A percentile compares a stretch with the other conserved stretches of the same genome.
Conservation (phyloP, 2,329 filamentous ascomycete genomes). For the Herpomyces periplanetae region DNA sequence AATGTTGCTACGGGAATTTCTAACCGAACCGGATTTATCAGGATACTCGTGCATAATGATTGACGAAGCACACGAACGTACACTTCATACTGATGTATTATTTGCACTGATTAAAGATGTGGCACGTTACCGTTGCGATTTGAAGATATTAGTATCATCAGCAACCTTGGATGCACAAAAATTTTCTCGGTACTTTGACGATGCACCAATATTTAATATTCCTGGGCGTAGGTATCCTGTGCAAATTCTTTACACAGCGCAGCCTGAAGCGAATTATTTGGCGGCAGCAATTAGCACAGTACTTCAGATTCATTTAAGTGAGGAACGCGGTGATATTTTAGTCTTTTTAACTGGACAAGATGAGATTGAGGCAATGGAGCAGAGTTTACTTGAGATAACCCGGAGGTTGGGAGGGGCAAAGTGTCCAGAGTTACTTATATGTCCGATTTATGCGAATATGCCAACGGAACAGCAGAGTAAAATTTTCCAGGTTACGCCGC, state of each 20-base stretch:
- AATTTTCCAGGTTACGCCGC: conserved; percentile 73
- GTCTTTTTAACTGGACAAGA: conserved; percentile 87
- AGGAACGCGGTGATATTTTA: conserved; percentile 43
- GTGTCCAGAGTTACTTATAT: conserved; percentile 51
- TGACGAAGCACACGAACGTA: conserved; percentile 84
- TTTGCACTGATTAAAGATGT: conserved; percentile 64
- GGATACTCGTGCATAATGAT: conserved; percentile 73
- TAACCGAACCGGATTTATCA: conserved; percentile 48
- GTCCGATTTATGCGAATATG: conserved; percentile 73
- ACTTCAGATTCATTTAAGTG: conserved; percentile 71
- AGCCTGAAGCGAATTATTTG: conserved; percentile 75
- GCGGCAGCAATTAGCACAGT: conserved; percentile 64
- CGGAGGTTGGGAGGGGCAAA: conserved; percentile 51
- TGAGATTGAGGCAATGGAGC: conserved; percentile 61
- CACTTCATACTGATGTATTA: conserved; percentile 57
- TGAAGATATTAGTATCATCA: conserved; percentile 67
- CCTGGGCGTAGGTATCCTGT: conserved; percentile 62
- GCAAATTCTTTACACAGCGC: conserved; percentile 56
- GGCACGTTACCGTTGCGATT: conserved; percentile 34
- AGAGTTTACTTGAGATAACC: conserved; percentile 45
- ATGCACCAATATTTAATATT: conserved; percentile 74
- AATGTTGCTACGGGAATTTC: conserved; percentile 58
- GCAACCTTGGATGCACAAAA: conserved; percentile 81
- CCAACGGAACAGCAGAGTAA: conserved; percentile 63
- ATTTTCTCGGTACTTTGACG: conserved; percentile 64